phyloP scores from a whole-genome alignment of 176 grass and related monocot genomes.

The Puya raimondii region DNA sequence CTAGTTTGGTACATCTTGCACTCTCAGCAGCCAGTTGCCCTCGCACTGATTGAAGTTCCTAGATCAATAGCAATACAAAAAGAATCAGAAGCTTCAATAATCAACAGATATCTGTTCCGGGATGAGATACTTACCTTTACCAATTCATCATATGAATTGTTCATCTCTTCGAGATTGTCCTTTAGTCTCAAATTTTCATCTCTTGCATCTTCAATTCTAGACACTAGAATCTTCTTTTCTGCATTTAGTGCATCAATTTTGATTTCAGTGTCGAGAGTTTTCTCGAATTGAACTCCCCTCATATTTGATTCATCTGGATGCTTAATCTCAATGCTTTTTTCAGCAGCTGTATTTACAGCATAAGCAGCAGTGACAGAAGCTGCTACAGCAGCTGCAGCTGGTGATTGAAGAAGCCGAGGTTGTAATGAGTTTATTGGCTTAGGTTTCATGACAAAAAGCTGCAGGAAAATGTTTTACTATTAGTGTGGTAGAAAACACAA shows the following conservation, averaged over 20 bases:
- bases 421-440: conserved; percentile 45
- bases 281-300: conserved; percentile 43
- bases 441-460: conserved; percentile 83
- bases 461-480: conserved; percentile 5
- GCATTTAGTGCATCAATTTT: conserved; percentile 39
- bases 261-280: conserved; percentile 34
- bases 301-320: conserved; percentile 41
- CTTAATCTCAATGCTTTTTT: conserved; percentile 42
- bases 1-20: conserved; percentile 80
- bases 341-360: conserved; percentile 57
- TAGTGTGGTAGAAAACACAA: neutral
- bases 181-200: conserved; percentile 63
- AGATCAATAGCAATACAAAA: conserved; percentile 13
- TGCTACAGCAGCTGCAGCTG: conserved; percentile 54
- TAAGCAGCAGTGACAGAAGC: conserved; percentile 88
- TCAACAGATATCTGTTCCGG: neutral
- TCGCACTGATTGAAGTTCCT: conserved; percentile 92
- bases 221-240: conserved; percentile 51
- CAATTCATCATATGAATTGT: conserved; percentile 57
- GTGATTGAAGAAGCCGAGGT: conserved; percentile 82
- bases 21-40: conserved; percentile 70
- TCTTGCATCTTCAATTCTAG: conserved; percentile 46
- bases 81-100: conserved; percentile 3
- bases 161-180: conserved; percentile 49
- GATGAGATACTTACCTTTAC: conserved; percentile 48